Evolutionary conservation across 83 land plant species (phyloP), one percentile per base, ranked within the genome.

Genomic region (Thuja plicata): DNA sequence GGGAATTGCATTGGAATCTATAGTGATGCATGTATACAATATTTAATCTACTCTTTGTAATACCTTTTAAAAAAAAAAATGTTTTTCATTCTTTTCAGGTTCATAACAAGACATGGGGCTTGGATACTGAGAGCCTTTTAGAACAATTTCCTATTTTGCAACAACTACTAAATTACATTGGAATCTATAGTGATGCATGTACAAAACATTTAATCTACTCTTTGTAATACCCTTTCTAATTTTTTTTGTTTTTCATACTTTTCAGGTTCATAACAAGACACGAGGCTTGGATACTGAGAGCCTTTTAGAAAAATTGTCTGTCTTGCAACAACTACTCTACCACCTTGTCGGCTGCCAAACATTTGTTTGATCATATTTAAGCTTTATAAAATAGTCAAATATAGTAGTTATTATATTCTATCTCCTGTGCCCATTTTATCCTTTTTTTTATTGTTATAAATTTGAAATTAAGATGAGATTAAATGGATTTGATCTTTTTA

Each of bases 291-390:
- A 88, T 86, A 91, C 96, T 38, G 91, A 93, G 50, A 96, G 96
- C 54, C 88, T 98, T 66, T 87, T 98, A 94, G 99, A 97, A 86
- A 98, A 97, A 88, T 83, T 98, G 40, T 99, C 99, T 84, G 94
- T 96, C 86, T 87, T 98, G 86, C 99, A 98, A 81, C 99, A 96
- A 87, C 92, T 98, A 19, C 89, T 98, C 38, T 91, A 92, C 84
- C 97, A 99, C 80, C 96, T 98, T 71, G 89, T 97, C 85, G 95
- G 97, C 30, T 98, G 99, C 92, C 97, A 94, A 96, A 99, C 97
- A 89, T 24, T 73, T 3, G 6, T 45, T n/a, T 82, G 85, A 82
- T 82, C 19, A 50, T 86, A 46, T 86, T 82, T 24, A n/a, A 10
- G 46, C 24, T 27, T 82, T 82, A 41, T 43, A 16, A 79, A 40